Evolutionary conservation across 2,329 filamentous ascomycete genomes (phyloP), one percentile per base, ranked within the genome.

Genomic region (Colletotrichum euphorbiae): DNA sequence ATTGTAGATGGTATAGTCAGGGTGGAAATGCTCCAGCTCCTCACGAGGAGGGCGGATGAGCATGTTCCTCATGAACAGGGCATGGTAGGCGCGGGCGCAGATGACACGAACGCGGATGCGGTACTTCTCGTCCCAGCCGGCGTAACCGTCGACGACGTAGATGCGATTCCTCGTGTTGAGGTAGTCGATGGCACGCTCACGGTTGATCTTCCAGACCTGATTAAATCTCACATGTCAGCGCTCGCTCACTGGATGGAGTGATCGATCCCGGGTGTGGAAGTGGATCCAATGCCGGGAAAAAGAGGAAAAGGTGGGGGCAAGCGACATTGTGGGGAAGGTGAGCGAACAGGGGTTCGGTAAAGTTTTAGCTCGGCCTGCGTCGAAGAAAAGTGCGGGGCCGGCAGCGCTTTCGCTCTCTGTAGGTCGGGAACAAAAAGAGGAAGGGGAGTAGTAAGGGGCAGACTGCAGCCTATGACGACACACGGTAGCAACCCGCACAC

Each of bases 21-120:
- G 96, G 82, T 97, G 93, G 90, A 99, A 99, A 84, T 93, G 89
- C 85, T 97, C 92, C 62, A 99, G 91, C 86, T 99, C 94, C 83
- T 97, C 93, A 71, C 89, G 89, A 60, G 90, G 86, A 71, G 96
- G 96, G 75, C 96, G 92, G 86, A 99, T 99, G 79, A 99, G 92
- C 96, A 99, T 99, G 88, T 99, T 99, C 79, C 94, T 93, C 96
- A 99, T 99, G 90, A 99, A 99, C 73, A 99, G 90, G 71, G 96
- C 96, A 88, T 99, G 96, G 88, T 99, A 99, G 82, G 96, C 96
- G 80, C 96, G 94, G 74, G 96, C 96, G 85, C 96, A 99, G 79
- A 99, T 94, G 72, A 99, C 95, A 78, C 96, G 94, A 76, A 99
- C 96, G 77, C 91, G 93, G 84, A 99, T 98, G 74, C 94, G 89